Conservation (phyloP, 495 filamentous ascomycete species). For the Letharia columbiana region DNA sequence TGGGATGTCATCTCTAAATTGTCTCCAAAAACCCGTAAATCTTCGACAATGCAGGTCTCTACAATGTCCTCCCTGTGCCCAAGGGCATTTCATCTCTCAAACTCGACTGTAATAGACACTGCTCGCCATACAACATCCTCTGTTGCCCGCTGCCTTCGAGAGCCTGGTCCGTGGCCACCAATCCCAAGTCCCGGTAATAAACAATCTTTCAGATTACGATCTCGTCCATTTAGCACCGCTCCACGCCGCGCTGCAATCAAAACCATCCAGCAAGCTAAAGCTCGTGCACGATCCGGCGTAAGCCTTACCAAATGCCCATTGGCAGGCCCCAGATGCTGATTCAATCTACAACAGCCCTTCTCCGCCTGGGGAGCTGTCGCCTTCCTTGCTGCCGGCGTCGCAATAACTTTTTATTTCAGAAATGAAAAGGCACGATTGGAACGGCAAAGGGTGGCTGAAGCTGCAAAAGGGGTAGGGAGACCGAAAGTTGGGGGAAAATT, state of each 20-base stretch:
- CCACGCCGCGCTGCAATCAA: conserved; percentile 17
- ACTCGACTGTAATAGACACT: background rate
- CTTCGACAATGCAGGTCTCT: background rate
- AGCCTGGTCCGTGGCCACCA: background rate
- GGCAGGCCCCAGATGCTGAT: background rate
- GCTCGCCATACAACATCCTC: background rate
- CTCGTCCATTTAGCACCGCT: conserved; percentile 14
- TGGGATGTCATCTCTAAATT: background rate
- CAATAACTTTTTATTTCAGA: conserved; percentile 82
- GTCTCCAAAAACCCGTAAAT: background rate
- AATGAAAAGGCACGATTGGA: conserved; percentile 83
- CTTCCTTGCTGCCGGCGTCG: conserved; percentile 69
- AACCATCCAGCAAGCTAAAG: conserved; percentile 18
- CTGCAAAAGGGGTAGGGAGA: conserved; percentile 82
- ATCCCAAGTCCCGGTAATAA: background rate
- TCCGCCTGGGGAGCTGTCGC: conserved; percentile 80
- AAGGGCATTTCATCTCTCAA: background rate
- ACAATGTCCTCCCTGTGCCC: conserved; percentile 15
- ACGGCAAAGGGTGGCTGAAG: conserved; percentile 75
- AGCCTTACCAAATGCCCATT: background rate
- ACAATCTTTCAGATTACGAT: background rate
- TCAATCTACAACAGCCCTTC: conserved; percentile 49
- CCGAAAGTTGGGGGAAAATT: conserved; percentile 91
- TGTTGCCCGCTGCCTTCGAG: conserved; percentile 6
- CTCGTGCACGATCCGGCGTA: conserved; percentile 31